Evolutionary conservation across 495 filamentous ascomycete genomes (phyloP).

Genomic region (Friedmanniomyces simplex): DNA sequence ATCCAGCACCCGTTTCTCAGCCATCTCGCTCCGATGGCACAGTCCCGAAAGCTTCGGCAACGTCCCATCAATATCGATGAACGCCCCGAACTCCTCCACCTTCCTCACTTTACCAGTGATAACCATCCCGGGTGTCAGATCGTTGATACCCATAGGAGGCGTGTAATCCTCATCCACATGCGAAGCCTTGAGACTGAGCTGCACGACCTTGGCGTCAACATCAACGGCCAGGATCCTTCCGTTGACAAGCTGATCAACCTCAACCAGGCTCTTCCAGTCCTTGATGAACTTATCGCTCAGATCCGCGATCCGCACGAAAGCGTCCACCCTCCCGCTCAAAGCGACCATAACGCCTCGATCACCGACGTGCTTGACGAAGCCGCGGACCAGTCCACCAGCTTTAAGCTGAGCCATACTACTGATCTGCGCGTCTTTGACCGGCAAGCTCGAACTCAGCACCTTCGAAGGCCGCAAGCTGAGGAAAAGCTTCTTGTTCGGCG

Average conservation of each 20-base stretch:
- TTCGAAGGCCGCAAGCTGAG: conserved; percentile 80
- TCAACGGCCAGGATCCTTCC: conserved; percentile 68
- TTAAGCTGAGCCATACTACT: conserved; percentile 56
- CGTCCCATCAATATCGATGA: conserved; percentile 79
- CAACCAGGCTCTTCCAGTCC: conserved; percentile 86
- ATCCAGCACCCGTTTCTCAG: conserved; percentile 66
- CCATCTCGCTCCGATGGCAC: conserved; percentile 84
- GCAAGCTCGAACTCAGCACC: conserved; percentile 74
- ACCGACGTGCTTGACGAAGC: conserved; percentile 77
- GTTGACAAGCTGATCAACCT: conserved; percentile 78
- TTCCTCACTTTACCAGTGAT: conserved; percentile 84
- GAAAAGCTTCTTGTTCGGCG: conserved; percentile 66
- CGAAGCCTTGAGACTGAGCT: conserved; percentile 79
- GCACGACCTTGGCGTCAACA: conserved; percentile 52
- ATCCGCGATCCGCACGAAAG: conserved; percentile 71
- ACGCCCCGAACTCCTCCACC: conserved; percentile 88
- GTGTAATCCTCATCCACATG: conserved; percentile 70
- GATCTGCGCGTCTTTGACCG: conserved; percentile 74
- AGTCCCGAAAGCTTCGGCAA: conserved; percentile 71
- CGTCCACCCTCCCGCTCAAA: conserved; percentile 68
- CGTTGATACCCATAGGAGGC: conserved; percentile 53
- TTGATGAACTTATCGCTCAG: conserved; percentile 86
- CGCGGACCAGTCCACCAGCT: conserved; percentile 69
- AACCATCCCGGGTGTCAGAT: conserved; percentile 66
- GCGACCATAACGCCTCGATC: conserved; percentile 79